Base-by-base conservation (phyloP, 257 asterid genomes). In the Solanum appendiculatum region DNA sequence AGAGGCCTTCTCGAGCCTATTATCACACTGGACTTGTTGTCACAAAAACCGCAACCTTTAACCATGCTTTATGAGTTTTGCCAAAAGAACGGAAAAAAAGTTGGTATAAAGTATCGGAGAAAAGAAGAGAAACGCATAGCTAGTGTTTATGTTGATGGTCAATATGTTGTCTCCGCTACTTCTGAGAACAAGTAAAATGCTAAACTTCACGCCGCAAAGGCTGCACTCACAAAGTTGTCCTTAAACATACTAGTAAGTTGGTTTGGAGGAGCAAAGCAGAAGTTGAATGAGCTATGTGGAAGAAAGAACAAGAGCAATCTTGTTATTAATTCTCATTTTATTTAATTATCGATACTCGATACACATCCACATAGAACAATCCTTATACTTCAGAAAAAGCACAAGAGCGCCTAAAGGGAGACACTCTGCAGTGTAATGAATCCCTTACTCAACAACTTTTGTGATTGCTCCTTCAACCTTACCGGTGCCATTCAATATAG, bases 21-120 rank as follows among this genome's bases (percentile, higher is more conserved):
- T 33, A 88, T 93, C 16, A 93, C 91, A 10, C 93, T 91, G 27
- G 95, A 93, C 51, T 33, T 84, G 86, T 87, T 96, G 86, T 90
- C 90, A 88, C 86, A 87, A 69, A 95, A 94, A 72, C 99, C 98
- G 25, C 98, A 96, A 36, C 99, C 99, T 0, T 98, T 96, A 77
- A 94, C 98, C 1, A 64, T 87, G 93, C 93, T 96, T 63, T 93
- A 87, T 29, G 94, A 93, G 81, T 56, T 90, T 12, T 95, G 98
- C 92, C 99, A 94, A 87, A 96, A 90, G 86, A 91, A 91, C 10
- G 94, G 95, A 40, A 95, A 93, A 84, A 87, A 83, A 18, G 94
- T 93, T 12, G 90, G 91, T 42, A 92, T 95, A 51, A 86, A 20
- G 18, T 85, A 91, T 48, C 5, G 88, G 90, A 89, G 91, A 83